Evolutionary conservation across 2,329 filamentous ascomycete genomes (phyloP).

Genomic region (Monosporascus sp.): DNA sequence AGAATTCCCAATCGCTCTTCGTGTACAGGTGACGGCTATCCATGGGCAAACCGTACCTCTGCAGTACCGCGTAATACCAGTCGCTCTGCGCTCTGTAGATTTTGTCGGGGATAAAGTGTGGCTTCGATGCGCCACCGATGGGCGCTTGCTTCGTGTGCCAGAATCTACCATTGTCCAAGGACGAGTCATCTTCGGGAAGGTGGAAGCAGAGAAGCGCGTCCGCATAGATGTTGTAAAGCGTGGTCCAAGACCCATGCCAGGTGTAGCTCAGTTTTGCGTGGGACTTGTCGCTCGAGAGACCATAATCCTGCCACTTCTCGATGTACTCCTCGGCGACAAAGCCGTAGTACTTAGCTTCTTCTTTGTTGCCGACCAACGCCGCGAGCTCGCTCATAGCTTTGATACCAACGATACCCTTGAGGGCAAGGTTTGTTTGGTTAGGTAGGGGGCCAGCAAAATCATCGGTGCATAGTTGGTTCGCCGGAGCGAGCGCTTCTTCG

Average conservation of each 20-base stretch:
- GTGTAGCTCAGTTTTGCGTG: constrained; percentile 75
- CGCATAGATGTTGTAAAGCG: constrained; percentile 72
- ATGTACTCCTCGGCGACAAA: constrained; percentile 63
- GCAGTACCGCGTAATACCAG: constrained; percentile 75
- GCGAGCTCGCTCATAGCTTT: constrained; percentile 70
- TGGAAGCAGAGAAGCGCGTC: constrained; percentile 78
- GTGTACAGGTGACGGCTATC: constrained; percentile 79
- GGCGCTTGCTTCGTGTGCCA: constrained; percentile 15
- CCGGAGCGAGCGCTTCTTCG: constrained; percentile 62
- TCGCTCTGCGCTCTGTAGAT: constrained; percentile 75
- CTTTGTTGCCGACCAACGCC: constrained; percentile 48
- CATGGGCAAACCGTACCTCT: constrained; percentile 76
- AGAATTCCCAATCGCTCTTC: constrained; percentile 90
- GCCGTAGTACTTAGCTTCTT: constrained; percentile 55
- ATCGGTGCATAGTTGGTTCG: constrained; percentile 70
- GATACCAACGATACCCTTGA: constrained; percentile 75
- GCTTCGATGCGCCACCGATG: constrained; percentile 10
- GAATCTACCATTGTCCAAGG: constrained; percentile 14
- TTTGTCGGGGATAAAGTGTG: constrained; percentile 62
- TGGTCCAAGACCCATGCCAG: constrained; percentile 79
- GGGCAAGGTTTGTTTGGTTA: constrained; percentile 67
- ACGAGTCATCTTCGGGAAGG: constrained; percentile 24
- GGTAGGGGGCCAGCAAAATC: constrained; percentile 73
- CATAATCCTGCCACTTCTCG: constrained; percentile 64
- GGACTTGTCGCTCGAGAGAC: constrained; percentile 62